These are phyloP conservation scores for Edaphochlamys debaryana DNA, from an alignment of 139 green algal species.

Conservation along the genomic window DNA sequence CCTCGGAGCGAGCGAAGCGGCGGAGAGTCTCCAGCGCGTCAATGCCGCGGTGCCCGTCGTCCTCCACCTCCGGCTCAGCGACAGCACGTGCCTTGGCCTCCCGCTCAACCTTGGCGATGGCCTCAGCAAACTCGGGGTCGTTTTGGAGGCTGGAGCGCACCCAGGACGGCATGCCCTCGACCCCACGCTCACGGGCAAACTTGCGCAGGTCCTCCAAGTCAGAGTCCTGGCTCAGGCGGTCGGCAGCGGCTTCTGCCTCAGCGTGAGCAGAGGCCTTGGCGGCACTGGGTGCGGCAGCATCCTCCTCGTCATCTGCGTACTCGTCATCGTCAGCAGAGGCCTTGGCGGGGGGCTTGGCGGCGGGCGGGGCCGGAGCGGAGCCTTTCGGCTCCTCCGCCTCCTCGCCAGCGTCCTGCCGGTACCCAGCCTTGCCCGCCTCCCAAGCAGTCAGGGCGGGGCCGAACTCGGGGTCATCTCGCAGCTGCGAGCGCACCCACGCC, in stretches of 20 bases:
- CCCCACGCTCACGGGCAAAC: background rate
- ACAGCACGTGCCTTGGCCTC: no score
- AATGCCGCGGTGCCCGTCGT: no score
- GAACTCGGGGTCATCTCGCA: background rate
- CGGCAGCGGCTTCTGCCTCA: no score
- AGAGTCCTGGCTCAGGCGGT: no score
- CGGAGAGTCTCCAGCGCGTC: no score
- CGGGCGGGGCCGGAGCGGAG: no score
- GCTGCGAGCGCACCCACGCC: background rate
- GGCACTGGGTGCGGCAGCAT: no score
- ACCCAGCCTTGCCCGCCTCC: background rate
- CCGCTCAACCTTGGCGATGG: no score
- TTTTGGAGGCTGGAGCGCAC: background rate
- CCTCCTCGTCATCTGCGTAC: background rate
- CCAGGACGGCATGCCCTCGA: background rate
- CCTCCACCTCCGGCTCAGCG: no score
- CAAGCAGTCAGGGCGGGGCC: background rate
- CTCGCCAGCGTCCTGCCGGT: background rate
- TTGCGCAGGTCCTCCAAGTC: background rate
- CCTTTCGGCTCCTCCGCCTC: background rate
- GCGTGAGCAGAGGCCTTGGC: no score
- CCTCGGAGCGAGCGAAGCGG: no score
- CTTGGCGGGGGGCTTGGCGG: no score
- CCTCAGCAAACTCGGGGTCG: background rate
- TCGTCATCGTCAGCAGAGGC: background rate